phyloP scores from a whole-genome alignment of 371 early-diverging fungal genomes.

The Mortierella sp. region DNA sequence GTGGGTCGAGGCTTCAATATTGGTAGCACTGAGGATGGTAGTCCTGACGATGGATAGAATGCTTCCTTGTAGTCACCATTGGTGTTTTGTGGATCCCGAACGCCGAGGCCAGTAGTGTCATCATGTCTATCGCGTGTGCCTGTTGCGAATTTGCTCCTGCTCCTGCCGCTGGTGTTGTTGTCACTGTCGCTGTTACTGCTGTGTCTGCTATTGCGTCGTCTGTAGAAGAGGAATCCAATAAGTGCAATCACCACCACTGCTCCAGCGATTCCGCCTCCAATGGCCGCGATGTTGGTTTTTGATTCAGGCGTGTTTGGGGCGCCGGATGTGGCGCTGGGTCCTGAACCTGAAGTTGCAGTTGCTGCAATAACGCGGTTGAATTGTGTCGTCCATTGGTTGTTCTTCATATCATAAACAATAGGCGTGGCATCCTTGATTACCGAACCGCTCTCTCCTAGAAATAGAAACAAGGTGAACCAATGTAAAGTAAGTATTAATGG shows the following conservation, averaged over 20 bases:
- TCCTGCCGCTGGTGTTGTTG: too few species aligned
- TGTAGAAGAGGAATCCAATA: neutral
- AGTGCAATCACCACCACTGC: neutral
- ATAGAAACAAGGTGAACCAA: too few species aligned
- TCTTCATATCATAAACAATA: neutral
- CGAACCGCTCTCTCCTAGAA: neutral
- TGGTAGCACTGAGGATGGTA: too few species aligned
- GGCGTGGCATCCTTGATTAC: neutral
- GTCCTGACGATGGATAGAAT: neutral
- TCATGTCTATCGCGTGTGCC: too few species aligned
- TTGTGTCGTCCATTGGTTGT: neutral
- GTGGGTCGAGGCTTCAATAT: neutral
- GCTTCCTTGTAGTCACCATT: neutral
- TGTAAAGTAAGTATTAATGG: too few species aligned
- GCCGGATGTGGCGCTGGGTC: neutral
- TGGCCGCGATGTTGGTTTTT: neutral
- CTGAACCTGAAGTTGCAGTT: neutral
- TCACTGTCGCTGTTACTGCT: too few species aligned
- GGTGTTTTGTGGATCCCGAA: slow-evolving; percentile 4
- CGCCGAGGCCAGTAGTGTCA: too few species aligned
- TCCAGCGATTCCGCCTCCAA: neutral
- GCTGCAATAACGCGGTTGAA: neutral
- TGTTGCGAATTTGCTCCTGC: too few species aligned
- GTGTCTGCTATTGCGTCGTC: neutral
- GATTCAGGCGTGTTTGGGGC: neutral